Percentiles rank a stretch among this genome's conserved stretches.
Conservation (phyloP, 2,329 filamentous ascomycete species). For the Magnaporthiopsis rhizophila region DNA sequence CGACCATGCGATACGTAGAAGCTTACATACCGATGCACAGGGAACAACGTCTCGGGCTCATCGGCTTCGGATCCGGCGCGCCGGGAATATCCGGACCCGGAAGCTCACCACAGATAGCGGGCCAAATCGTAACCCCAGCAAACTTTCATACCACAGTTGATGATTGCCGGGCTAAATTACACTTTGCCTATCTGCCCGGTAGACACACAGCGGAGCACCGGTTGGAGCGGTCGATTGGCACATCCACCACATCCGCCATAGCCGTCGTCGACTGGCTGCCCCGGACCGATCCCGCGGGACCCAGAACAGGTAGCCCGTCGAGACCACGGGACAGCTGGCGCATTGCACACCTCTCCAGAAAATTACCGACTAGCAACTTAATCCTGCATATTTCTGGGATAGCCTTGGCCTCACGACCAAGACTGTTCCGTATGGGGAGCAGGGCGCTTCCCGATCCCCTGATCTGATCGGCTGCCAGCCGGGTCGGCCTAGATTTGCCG, state of each 20-base stretch:
- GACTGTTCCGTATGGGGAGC: not conserved
- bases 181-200: not conserved
- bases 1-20: no score
- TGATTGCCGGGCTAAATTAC: not conserved
- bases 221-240: not conserved
- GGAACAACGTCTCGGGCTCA: not conserved
- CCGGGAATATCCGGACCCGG: not conserved
- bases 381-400: not conserved
- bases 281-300: no score
- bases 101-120: no score
- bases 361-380: not conserved
- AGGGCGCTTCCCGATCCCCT: not conserved
- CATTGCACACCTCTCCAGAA: not conserved
- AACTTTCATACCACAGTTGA: no score
- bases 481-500: slow-evolving; percentile 6
- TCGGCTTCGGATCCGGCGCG: not conserved
- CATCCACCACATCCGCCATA: not conserved
- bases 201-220: not conserved
- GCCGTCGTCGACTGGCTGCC: not conserved
- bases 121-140: no score
- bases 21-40: no score
- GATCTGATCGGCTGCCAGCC: slow-evolving; percentile 12
- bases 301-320: not conserved
- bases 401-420: not conserved
- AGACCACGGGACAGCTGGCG: not conserved